Percentiles rank a stretch among this genome's conserved stretches.
These are phyloP conservation scores for Phytopythium oedochilum DNA, from an alignment of 352 stramenopile species.

Conservation along the genomic window DNA sequence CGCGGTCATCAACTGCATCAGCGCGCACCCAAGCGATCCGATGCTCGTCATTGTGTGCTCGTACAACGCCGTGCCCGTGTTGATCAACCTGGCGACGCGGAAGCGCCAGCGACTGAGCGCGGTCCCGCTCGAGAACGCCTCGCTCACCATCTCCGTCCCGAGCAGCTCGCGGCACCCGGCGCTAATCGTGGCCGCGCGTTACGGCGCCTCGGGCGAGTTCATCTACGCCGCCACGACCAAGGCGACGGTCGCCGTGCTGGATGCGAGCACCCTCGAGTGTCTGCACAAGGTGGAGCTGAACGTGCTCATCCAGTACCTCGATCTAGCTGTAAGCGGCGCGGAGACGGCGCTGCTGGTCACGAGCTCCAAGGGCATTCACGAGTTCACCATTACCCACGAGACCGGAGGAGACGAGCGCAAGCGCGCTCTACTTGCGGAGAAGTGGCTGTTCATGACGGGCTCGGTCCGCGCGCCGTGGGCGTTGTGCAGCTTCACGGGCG, in stretches of 20 bases:
- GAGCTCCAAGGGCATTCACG: slow-evolving; percentile 74
- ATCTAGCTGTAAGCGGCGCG: slow-evolving; percentile 46
- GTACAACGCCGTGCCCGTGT: slow-evolving; percentile 48
- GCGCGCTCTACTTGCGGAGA: slow-evolving; percentile 29
- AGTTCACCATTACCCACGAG: slow-evolving; percentile 24
- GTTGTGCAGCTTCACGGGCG: slow-evolving; percentile 60
- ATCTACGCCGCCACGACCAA: slow-evolving; percentile 75
- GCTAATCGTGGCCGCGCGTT: slow-evolving; percentile 47
- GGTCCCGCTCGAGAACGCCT: slow-evolving; percentile 43
- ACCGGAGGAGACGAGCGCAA: background rate
- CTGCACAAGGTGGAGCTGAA: slow-evolving; percentile 41
- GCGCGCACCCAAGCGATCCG: slow-evolving; percentile 46
- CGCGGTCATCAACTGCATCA: slow-evolving; percentile 45
- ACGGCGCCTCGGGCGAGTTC: slow-evolving; percentile 37
- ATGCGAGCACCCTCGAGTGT: slow-evolving; percentile 39
- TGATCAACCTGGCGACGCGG: slow-evolving; percentile 42
- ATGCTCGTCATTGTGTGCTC: slow-evolving; percentile 53
- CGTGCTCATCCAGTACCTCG: slow-evolving; percentile 64
- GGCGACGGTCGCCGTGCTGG: slow-evolving; percentile 53
- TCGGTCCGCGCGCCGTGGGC: slow-evolving; percentile 72
- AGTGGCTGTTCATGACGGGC: slow-evolving; percentile 53
- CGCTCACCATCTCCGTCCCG: slow-evolving; percentile 41
- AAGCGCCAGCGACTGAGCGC: slow-evolving; percentile 21
- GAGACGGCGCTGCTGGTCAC: slow-evolving; percentile 55
- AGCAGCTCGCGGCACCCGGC: slow-evolving; percentile 50